Percentiles rank a stretch among this genome's conserved stretches.
phyloP scores from a whole-genome alignment of 163 green algal genomes.

The Chlorella variabilis region DNA sequence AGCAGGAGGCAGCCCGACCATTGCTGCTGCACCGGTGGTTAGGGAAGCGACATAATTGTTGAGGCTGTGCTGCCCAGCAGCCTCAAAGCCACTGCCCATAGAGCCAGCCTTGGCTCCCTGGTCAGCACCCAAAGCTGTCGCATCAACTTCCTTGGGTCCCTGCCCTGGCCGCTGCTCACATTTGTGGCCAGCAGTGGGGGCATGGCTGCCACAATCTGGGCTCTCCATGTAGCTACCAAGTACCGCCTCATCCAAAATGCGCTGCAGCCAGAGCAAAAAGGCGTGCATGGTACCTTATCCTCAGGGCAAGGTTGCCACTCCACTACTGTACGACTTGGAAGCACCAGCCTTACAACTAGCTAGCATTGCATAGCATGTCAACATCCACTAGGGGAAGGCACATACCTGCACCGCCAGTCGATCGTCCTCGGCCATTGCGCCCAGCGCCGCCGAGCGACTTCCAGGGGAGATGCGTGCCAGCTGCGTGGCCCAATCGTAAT shows the following conservation, averaged over 20 bases:
- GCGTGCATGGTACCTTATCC: not conserved
- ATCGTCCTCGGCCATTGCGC: conserved; percentile 58
- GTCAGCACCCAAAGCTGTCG: not conserved
- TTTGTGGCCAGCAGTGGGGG: not conserved
- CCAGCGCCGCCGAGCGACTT: conserved; percentile 42
- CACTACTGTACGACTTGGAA: too few species aligned
- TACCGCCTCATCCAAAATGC: conserved; percentile 57
- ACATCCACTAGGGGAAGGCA: not conserved
- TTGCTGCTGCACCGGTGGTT: not conserved
- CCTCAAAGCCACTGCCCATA: too few species aligned
- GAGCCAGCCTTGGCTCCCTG: not conserved
- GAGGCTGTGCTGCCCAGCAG: not conserved
- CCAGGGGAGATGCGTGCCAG: conserved; percentile 43
- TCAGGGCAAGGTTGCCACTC: too few species aligned
- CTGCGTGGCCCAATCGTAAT: conserved; percentile 59
- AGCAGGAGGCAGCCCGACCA: too few species aligned
- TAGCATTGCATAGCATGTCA: too few species aligned
- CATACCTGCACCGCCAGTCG: conserved; percentile 51
- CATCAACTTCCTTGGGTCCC: not conserved
- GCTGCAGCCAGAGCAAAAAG: conserved; percentile 28
- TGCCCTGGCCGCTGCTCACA: not conserved
- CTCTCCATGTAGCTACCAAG: conserved; percentile 32
- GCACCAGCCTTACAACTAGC: too few species aligned
- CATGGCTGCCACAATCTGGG: not conserved
- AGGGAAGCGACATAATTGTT: not conserved